These are phyloP conservation scores for Chlorencoelia australis DNA, from an alignment of 2,329 filamentous ascomycete genomes.

Conservation along the genomic window DNA sequence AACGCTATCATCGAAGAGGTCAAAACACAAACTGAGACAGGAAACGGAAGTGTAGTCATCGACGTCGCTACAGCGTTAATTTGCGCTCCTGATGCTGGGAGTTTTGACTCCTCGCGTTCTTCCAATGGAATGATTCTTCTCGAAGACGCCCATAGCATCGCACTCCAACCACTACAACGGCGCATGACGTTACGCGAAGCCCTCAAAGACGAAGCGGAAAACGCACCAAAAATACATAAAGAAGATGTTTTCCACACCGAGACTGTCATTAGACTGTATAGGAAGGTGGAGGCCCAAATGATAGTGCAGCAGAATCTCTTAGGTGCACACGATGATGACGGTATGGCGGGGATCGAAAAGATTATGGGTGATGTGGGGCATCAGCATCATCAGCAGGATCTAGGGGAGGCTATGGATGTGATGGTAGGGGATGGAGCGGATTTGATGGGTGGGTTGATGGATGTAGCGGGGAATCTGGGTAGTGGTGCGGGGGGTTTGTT, in stretches of 20 bases:
- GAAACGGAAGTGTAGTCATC: slow-evolving; percentile 50
- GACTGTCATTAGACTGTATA: slow-evolving; percentile 21
- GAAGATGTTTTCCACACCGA: slow-evolving; percentile 21
- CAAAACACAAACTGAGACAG: slow-evolving; percentile 47
- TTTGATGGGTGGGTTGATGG: slow-evolving; percentile 16
- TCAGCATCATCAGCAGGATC: slow-evolving; percentile 4
- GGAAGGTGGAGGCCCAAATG: slow-evolving; percentile 24
- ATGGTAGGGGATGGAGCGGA: slow-evolving; percentile 7
- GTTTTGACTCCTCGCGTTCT: slow-evolving; percentile 16
- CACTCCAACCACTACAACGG: slow-evolving; percentile 15
- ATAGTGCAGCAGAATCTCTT: slow-evolving; percentile 13
- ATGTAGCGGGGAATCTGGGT: slow-evolving; percentile 10
- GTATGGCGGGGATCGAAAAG: slow-evolving; percentile 6
- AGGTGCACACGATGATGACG: slow-evolving; percentile 3
- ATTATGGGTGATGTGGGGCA: slow-evolving; percentile 11
- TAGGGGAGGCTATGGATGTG: slow-evolving; percentile 6
- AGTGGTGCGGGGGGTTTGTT: slow-evolving; percentile 7
- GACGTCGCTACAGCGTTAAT: slow-evolving; percentile 62
- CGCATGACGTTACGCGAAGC: slow-evolving; percentile 24
- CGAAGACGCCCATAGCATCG: not conserved
- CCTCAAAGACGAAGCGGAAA: slow-evolving; percentile 22
- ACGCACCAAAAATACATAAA: slow-evolving; percentile 20
- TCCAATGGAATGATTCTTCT: slow-evolving; percentile 10
- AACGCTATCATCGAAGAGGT: slow-evolving; percentile 57
- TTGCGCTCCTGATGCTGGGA: slow-evolving; percentile 49